Evolutionary conservation across 768 basidiomycete genomes (phyloP).

Genomic region (Tylopilus subfusipes): DNA sequence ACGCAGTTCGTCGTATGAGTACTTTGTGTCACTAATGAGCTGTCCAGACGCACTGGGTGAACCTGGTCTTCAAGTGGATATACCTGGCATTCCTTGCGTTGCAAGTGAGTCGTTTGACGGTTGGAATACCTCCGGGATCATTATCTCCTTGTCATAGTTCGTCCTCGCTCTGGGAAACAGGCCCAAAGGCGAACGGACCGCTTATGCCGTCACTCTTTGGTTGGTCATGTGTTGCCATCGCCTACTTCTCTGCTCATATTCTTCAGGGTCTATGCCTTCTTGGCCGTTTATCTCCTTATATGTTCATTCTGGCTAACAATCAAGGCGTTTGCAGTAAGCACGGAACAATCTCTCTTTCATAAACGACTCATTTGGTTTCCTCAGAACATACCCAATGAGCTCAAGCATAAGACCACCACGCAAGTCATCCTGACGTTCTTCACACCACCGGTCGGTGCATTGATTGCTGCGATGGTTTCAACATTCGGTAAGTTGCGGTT

Average conservation of each 20-base stretch:
- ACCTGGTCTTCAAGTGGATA: slow-evolving; percentile 77
- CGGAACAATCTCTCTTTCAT: neutral
- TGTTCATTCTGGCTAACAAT: slow-evolving; percentile 85
- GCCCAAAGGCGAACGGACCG: slow-evolving; percentile 81
- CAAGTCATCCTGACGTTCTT: slow-evolving; percentile 63
- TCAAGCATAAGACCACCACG: slow-evolving; percentile 46
- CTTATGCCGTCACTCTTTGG: slow-evolving; percentile 73
- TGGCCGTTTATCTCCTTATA: slow-evolving; percentile 79
- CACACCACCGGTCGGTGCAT: slow-evolving; percentile 68
- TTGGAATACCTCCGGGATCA: neutral
- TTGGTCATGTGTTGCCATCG: slow-evolving; percentile 28
- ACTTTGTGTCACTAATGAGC: neutral
- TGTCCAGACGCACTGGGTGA: slow-evolving; percentile 78
- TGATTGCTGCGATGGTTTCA: slow-evolving; percentile 84
- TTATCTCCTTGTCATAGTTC: slow-evolving; percentile 38
- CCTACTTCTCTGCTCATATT: slow-evolving; percentile 3
- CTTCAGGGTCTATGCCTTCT: slow-evolving; percentile 76
- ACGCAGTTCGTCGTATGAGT: slow-evolving; percentile 28
- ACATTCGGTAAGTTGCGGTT: slow-evolving; percentile 62
- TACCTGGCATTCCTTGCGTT: slow-evolving; percentile 83
- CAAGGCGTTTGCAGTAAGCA: slow-evolving; percentile 67
- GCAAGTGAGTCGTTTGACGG: slow-evolving; percentile 41
- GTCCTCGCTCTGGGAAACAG: slow-evolving; percentile 74
- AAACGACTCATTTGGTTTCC: neutral
- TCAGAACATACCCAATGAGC: slow-evolving; percentile 50